phyloP scores from a whole-genome alignment of 805 yeast genomes.

The Debaryomyces maramus region DNA sequence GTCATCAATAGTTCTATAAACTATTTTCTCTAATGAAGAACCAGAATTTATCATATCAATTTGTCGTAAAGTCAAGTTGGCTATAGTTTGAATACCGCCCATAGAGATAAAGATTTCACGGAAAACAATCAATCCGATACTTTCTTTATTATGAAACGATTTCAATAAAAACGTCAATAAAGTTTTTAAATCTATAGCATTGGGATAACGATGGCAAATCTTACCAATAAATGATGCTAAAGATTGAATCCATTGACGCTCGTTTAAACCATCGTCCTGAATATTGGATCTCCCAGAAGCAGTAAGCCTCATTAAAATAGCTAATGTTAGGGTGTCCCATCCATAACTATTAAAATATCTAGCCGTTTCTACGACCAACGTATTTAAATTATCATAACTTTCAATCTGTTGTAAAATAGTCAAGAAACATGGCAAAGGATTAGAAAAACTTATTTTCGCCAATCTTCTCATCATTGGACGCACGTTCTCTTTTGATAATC shows the following conservation, averaged over 20 bases:
- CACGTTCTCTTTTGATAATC: conserved; percentile 80
- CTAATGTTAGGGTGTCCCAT: conserved; percentile 82
- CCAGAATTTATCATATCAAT: conserved; percentile 68
- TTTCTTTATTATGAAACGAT: conserved; percentile 59
- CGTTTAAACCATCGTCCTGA: conserved; percentile 78
- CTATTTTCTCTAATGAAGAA: conserved; percentile 51
- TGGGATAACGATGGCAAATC: conserved; percentile 54
- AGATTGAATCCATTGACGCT: conserved; percentile 83
- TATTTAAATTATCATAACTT: conserved; percentile 84
- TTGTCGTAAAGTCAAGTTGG: conserved; percentile 67
- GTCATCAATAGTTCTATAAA: conserved; percentile 60
- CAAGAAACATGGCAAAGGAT: conserved; percentile 75
- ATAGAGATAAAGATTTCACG: conserved; percentile 66
- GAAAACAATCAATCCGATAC: conserved; percentile 61
- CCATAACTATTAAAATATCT: conserved; percentile 71
- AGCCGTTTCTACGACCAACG: conserved; percentile 76
- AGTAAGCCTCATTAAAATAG: conserved; percentile 68
- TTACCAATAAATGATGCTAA: conserved; percentile 77
- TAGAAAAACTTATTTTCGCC: conserved; percentile 68
- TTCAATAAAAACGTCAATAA: conserved; percentile 60
- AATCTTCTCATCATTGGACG: conserved; percentile 69
- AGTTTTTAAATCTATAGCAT: conserved; percentile 59
- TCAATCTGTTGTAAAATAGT: conserved; percentile 80
- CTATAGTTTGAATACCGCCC: conserved; percentile 75
- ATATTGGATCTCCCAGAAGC: conserved; percentile 60